These are phyloP conservation scores for Sporothrix globosa DNA, from an alignment of 2,329 filamentous ascomycete genomes.

Conservation along the genomic window DNA sequence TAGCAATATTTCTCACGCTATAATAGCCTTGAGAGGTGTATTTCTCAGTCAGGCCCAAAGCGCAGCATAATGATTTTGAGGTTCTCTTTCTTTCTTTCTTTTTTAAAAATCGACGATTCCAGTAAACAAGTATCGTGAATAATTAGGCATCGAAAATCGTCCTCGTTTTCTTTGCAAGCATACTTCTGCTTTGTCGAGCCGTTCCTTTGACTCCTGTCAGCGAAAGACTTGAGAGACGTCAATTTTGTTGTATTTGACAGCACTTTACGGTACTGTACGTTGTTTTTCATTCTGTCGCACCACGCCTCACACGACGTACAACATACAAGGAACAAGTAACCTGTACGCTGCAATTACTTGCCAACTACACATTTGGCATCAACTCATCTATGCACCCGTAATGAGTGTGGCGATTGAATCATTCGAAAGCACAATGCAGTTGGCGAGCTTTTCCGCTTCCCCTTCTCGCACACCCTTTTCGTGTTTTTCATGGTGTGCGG, in stretches of 20 bases:
- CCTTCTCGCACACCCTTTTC: not conserved
- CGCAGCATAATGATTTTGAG: not conserved
- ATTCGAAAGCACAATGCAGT: too few relatives aligned
- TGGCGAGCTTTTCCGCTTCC: not conserved
- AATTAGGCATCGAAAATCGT: not conserved
- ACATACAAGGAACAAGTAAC: too few relatives aligned
- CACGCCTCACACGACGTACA: not conserved
- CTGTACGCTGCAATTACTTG: too few relatives aligned
- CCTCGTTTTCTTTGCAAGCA: not conserved
- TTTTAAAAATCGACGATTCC: not conserved
- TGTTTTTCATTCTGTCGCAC: not conserved
- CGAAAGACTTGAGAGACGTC: not conserved
- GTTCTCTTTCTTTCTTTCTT: not conserved
- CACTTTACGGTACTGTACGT: not conserved
- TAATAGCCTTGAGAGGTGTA: not conserved
- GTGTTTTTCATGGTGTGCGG: not conserved
- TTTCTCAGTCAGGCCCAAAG: not conserved
- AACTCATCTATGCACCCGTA: not conserved
- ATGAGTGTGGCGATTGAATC: not conserved
- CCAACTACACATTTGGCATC: too few relatives aligned
- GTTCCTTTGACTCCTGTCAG: conserved; percentile 10
- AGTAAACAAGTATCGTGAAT: not conserved
- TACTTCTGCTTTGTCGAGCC: not conserved
- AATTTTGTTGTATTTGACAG: not conserved
- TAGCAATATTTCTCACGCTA: not conserved